A percentile compares a stretch with the other conserved stretches of the same genome.
Evolutionary conservation across 352 stramenopile species (phyloP).

Genomic region (Phytophthora nicotianae): DNA sequence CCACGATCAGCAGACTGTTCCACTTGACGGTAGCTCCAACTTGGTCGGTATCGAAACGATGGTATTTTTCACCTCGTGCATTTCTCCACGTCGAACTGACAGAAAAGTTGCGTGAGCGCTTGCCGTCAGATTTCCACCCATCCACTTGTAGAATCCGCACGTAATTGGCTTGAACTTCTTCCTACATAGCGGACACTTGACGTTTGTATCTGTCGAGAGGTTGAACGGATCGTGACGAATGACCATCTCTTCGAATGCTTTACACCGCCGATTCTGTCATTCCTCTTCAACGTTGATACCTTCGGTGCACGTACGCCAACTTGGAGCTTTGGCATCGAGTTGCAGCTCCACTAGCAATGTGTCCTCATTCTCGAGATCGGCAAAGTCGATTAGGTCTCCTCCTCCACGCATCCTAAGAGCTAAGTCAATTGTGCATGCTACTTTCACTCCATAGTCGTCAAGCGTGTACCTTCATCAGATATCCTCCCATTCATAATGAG

Average conservation of each 20-base stretch:
- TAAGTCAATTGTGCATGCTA: background rate
- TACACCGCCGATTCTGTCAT: conserved; percentile 13
- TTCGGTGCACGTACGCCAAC: conserved; percentile 20
- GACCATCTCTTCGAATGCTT: conserved; percentile 25
- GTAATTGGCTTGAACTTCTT: conserved; percentile 14
- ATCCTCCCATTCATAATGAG: conserved; percentile 9
- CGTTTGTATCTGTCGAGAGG: conserved; percentile 7
- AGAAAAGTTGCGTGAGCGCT: conserved; percentile 4
- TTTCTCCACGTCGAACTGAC: conserved; percentile 30
- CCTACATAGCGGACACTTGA: conserved; percentile 21
- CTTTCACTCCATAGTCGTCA: background rate
- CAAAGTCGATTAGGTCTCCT: background rate
- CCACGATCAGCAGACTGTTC: conserved; percentile 21
- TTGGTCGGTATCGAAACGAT: conserved; percentile 29
- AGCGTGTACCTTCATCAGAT: background rate
- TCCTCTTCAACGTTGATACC: conserved; percentile 32
- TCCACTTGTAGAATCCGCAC: conserved; percentile 41
- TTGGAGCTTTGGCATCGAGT: conserved; percentile 16
- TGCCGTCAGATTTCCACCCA: conserved; percentile 36
- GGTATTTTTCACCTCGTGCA: conserved; percentile 9
- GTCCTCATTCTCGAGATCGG: background rate
- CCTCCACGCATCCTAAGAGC: background rate
- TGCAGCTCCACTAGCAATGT: background rate
- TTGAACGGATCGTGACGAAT: conserved; percentile 27
- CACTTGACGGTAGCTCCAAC: conserved; percentile 14